Percentiles rank a stretch among this genome's conserved stretches.
Conservation (phyloP, 179 eudicot genomes). For the Spergularia azorica region DNA sequence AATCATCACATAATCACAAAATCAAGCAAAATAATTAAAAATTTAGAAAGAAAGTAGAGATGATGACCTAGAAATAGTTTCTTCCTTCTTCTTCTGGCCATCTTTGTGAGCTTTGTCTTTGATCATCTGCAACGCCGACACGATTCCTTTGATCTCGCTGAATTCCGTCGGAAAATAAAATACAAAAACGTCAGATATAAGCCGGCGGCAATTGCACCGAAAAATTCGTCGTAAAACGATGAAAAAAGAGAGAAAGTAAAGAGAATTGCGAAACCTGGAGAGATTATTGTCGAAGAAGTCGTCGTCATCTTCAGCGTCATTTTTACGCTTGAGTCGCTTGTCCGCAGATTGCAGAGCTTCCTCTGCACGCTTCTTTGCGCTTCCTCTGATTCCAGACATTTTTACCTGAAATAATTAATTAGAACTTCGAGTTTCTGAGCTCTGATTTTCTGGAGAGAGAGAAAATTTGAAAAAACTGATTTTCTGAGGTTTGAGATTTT, state of each 20-base stretch:
- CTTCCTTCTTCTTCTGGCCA: conserved; percentile 87
- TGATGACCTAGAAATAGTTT: conserved; percentile 70
- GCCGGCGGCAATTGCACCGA: neutral
- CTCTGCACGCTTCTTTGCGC: conserved; percentile 48
- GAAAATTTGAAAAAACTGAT: neutral
- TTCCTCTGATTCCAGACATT: conserved; percentile 60
- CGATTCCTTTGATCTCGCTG: conserved; percentile 84
- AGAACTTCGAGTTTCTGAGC: conserved; percentile 5
- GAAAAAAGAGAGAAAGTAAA: neutral
- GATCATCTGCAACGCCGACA: conserved; percentile 71
- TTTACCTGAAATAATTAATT: neutral
- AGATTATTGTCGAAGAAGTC: conserved; percentile 66
- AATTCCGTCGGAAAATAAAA: neutral
- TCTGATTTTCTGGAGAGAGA: neutral
- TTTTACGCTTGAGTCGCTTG: conserved; percentile 43
- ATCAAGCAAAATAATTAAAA: neutral
- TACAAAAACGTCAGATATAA: neutral
- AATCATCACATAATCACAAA: neutral
- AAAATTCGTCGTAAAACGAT: neutral
- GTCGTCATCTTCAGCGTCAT: conserved; percentile 31
- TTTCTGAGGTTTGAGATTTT: too few species aligned
- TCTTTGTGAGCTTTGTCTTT: conserved; percentile 82
- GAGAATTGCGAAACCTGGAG: conserved; percentile 45
- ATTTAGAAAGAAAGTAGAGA: neutral
- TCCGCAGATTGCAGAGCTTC: conserved; percentile 39